These are phyloP conservation scores for Ajuga reptans DNA, from an alignment of 305 asterid species.

Conservation along the genomic window DNA sequence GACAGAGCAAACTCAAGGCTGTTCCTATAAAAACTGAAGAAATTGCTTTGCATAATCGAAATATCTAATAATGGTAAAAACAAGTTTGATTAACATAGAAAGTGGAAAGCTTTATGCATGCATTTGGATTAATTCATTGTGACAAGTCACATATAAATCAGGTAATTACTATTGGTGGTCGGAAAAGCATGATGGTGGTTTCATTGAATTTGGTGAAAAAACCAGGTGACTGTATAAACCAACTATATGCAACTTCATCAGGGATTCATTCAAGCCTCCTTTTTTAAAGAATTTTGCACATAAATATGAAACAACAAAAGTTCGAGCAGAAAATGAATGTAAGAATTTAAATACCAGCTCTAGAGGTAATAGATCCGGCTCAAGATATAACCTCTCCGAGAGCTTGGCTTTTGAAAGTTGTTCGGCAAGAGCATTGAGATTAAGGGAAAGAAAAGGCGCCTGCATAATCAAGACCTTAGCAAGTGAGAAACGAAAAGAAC, in stretches of 20 bases:
- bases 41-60: not conserved
- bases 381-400: constrained; percentile 65
- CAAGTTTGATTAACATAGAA: not conserved
- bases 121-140: not conserved
- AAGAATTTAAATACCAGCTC: constrained; percentile 48
- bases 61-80: not conserved
- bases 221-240: not conserved
- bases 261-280: not conserved
- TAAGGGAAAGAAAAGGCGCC: constrained; percentile 78
- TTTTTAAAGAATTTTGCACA: not conserved
- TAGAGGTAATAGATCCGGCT: constrained; percentile 48
- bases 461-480: constrained; percentile 29
- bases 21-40: not conserved
- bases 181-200: not conserved
- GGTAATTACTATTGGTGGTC: not conserved
- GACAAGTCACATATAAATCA: not conserved
- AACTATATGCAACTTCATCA: not conserved
- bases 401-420: constrained; percentile 66
- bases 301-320: not conserved
- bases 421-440: constrained; percentile 58
- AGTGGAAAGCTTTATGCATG: not conserved
- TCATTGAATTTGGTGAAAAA: not conserved
- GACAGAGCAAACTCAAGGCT: not conserved
- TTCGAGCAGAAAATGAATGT: not conserved
- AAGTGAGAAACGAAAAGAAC: not conserved